phyloP scores from a whole-genome alignment of 2,329 filamentous ascomycete species.

The Hirsutella thompsonii region DNA sequence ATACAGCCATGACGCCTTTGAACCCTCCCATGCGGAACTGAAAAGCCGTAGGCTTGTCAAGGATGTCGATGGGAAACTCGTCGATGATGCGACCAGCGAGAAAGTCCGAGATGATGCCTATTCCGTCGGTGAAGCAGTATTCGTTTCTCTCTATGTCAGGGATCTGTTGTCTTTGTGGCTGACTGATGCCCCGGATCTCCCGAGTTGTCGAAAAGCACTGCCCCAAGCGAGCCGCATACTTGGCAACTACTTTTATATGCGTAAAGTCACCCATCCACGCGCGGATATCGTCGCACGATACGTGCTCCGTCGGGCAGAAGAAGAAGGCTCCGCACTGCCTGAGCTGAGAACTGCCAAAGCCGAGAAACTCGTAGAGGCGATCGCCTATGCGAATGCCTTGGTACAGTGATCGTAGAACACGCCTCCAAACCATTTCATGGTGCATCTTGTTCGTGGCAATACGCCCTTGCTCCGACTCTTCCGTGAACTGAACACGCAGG shows the following conservation, averaged over 20 bases:
- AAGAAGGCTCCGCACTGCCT: constrained; percentile 88
- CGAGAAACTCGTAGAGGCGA: constrained; percentile 76
- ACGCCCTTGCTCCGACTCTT: constrained; percentile 54
- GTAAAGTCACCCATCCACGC: constrained; percentile 76
- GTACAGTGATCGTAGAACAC: constrained; percentile 56
- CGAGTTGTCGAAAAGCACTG: constrained; percentile 94
- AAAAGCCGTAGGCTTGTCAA: constrained; percentile 61
- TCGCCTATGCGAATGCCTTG: constrained; percentile 76
- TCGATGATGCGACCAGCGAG: constrained; percentile 61
- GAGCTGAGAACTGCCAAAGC: constrained; percentile 91
- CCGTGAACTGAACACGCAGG: constrained; percentile 77
- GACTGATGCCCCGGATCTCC: constrained; percentile 51
- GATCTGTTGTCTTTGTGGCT: constrained; percentile 47
- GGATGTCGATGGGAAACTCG: constrained; percentile 50
- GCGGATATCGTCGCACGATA: constrained; percentile 66
- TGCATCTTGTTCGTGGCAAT: constrained; percentile 38
- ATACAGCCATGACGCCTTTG: constrained; percentile 77
- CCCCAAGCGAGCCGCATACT: constrained; percentile 76
- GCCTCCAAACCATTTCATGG: constrained; percentile 60
- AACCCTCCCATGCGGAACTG: constrained; percentile 88
- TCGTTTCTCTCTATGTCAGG: constrained; percentile 57
- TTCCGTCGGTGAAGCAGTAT: constrained; percentile 77
- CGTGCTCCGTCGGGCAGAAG: constrained; percentile 57
- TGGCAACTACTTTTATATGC: constrained; percentile 74
- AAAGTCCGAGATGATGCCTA: constrained; percentile 79